Evolutionary conservation across 257 asterid species (phyloP), one percentile per base, ranked within the genome.

Genomic region (Ajuga chamaepitys): DNA sequence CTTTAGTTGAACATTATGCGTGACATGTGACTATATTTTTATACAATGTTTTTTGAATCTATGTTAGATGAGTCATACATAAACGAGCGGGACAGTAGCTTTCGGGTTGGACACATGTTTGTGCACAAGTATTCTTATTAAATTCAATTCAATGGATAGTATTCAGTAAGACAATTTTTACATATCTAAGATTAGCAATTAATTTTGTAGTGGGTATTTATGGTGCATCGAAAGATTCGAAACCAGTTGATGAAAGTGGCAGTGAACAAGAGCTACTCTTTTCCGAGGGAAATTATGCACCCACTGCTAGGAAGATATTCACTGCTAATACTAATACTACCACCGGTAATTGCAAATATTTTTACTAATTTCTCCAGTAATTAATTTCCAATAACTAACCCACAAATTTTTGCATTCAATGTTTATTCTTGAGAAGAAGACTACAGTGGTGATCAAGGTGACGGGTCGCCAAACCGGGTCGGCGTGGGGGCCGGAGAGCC

Each of bases 151-250:
- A n/a, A n/a, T n/a, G n/a, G n/a, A n/a, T n/a, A n/a, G n/a, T n/a
- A n/a, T n/a, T n/a, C n/a, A n/a, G n/a, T n/a, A n/a, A n/a, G n/a
- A n/a, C n/a, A n/a, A n/a, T n/a, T n/a, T n/a, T n/a, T n/a, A n/a
- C 13, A 41, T 35, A 38, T 20, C 32, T 12, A 18, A 37, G 9
- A 42, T 11, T 37, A 3, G 1, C 32, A 26, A 45, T 26, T 24
- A 32, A 14, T 57, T 57, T 7, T 4, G 81, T 70, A 74, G 54
- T 54, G 46, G 62, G 71, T 35, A 75, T 56, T 75, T 26, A 68
- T 74, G 75, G 75, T 26, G 80, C 87, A 60, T 81, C 47, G 87
- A 77, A 71, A 72, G 80, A 86, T 57, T 81, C 47, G 87, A 77
- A 71, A 72, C 58, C 70, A 46, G 82, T 30, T 14, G 40, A 64